Base-by-base conservation (phyloP, 768 basidiomycete species). In the Fibroporia radiculosa region DNA sequence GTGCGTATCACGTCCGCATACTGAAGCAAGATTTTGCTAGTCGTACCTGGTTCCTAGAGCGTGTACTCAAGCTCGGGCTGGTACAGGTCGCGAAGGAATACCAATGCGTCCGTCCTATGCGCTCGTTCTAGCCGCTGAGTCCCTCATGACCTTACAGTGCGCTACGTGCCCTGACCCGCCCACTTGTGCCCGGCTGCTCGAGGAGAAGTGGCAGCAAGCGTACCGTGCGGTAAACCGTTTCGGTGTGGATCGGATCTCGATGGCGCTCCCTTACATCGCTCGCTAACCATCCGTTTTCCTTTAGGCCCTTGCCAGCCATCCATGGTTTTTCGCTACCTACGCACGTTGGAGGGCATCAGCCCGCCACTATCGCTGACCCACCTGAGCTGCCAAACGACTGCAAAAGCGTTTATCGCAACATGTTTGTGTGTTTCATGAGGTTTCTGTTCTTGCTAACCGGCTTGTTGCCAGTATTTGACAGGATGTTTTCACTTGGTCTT, bases 21-120 rank as follows among this genome's bases (percentile, higher is more conserved):
- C 39, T 29, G 3, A 44, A 48, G 34, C 12, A 18, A 28, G 26
- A 23, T 25, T 25, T 31, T 31, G 25, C 13, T 52, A 90, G 91
- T 27, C 77, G 93, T 46, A 93, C 83, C 43, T 96, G 93, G 93
- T 96, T 96, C 66, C 74, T 96, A 16, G 93, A 97, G 61, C 80
- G 93, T 16, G 85, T 97, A 13, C 71, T 96, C 50, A 96, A 96
- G 60, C 78, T 97, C 8, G 90, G 91, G 1, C 69, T 91, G 31
- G 85, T 86, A 0, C 77, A 83, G 50, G 74, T 95, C 19, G 78
- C 87, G n/a, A 93, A 93, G 61, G 93, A 96, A 56, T 96, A 96
- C 56, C 84, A 88, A 77, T 96, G 93, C 58, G 90, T 92, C 59
- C 52, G 79, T 66, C 4, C 22, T 39, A 23, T 10, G 3, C 24